Base-by-base conservation (phyloP, 805 yeast genomes). In the Pichia californica region DNA sequence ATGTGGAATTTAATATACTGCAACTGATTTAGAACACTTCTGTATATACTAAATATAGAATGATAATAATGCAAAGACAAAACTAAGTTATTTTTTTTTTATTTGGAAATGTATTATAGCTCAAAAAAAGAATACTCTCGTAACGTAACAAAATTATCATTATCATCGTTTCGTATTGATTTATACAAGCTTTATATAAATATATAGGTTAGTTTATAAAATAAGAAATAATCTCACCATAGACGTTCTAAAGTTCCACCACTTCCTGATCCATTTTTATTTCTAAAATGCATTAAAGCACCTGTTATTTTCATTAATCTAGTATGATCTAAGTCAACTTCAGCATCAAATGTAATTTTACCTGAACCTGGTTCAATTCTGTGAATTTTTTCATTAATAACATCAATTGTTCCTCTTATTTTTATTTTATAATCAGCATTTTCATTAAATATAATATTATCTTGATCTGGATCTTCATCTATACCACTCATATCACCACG, bases 281-380 rank as follows among this genome's bases (percentile, higher is more conserved):
- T 59, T 21, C 35, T 56, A 32, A 52, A 62, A 7, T 55, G 51
- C 33, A 64, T 41, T 5, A 55, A 35, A 18, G 59, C 58, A 20
- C 51, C 47, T 5, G 51, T 52, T 10, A 64, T 52, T 38, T 59
- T 58, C 29, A 64, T 53, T 7, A 60, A 56, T 45, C 61, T 58
- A 7, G 64, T 61, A 41, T 64, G 69, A 47, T 65, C 68, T 26
- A 64, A 62, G 38, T 63, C 66, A 11, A 65, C 55, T 8, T 61
- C 56, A 4, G 65, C 69, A 10, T 40, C 47, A 40, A 64, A 65
- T 13, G 57, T 47, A 23, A 64, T 57, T n/a, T 52, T 52, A 11
- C 65, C 67, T 16, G 56, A 43, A 2, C 52, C 58, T 7, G 55
- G 48, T 25, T 59, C 63, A 19, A 51, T 51, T 23, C 48, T 37